Evolutionary conservation across 1,284 basidiomycete genomes (phyloP).

Genomic region (Ustilago loliicola): DNA sequence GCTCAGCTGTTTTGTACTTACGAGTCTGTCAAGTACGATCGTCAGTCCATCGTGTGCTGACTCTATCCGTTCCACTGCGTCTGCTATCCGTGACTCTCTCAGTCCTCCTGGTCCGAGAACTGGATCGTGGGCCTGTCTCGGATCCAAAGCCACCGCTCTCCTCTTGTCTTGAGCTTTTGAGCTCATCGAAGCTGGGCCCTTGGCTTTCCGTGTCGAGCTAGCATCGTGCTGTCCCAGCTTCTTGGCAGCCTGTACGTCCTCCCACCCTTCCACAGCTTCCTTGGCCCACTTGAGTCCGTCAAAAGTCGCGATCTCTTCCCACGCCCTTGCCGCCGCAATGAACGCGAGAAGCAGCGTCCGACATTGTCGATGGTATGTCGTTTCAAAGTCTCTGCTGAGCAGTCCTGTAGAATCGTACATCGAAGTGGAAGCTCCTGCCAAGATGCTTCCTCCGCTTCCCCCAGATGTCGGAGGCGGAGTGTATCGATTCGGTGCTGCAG

Average conservation of each 20-base stretch:
- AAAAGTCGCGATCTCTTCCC: slow-evolving; percentile 62
- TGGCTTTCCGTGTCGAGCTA: slow-evolving; percentile 20
- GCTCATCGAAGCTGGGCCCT: slow-evolving; percentile 12
- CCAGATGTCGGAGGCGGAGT: slow-evolving; percentile 27
- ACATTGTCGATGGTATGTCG: slow-evolving; percentile 60
- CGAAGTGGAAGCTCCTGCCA: slow-evolving; percentile 14
- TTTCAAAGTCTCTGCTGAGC: slow-evolving; percentile 56
- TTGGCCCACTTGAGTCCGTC: slow-evolving; percentile 64
- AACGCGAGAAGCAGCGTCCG: slow-evolving; percentile 53
- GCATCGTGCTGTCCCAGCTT: slow-evolving; percentile 33
- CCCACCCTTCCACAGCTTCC: slow-evolving; percentile 54
- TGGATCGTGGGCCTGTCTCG: slow-evolving; percentile 35
- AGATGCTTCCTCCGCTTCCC: background rate
- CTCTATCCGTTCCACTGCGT: slow-evolving; percentile 38
- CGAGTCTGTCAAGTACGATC: slow-evolving; percentile 42
- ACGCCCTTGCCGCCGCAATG: slow-evolving; percentile 43
- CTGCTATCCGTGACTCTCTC: slow-evolving; percentile 39
- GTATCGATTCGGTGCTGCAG: slow-evolving; percentile 20
- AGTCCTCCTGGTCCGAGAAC: slow-evolving; percentile 33
- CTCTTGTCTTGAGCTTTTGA: slow-evolving; percentile 27
- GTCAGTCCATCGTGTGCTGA: slow-evolving; percentile 34
- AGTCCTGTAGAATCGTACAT: slow-evolving; percentile 47
- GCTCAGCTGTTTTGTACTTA: slow-evolving; percentile 16
- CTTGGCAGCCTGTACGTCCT: slow-evolving; percentile 44
- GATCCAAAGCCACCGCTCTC: slow-evolving; percentile 26